phyloP scores from a whole-genome alignment of 768 basidiomycete genomes.

The Tephrocybe sp. region DNA sequence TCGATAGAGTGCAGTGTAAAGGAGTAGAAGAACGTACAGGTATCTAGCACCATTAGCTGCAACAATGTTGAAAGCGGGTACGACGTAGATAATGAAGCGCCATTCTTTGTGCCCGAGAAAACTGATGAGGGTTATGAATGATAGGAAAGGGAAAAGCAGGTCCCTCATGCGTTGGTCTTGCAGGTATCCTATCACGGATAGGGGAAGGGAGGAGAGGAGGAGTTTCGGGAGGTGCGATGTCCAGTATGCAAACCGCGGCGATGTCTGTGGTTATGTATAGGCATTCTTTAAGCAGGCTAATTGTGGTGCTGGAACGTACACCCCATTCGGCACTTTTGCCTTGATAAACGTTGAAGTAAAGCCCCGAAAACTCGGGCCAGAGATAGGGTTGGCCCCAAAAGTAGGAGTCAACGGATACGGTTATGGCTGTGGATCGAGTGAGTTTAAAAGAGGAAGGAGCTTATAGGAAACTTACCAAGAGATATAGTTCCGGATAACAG shows the following conservation, averaged over 20 bases:
- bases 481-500: conserved; percentile 47
- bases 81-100: conserved; percentile 89
- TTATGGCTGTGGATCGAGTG: conserved; percentile 44
- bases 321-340: conserved; percentile 94
- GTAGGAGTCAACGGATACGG: conserved; percentile 73
- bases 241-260: conserved; percentile 69
- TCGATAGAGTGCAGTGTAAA: neutral
- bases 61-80: conserved; percentile 78
- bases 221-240: conserved; percentile 72
- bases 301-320: conserved; percentile 49
- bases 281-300: no score
- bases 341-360: conserved; percentile 84
- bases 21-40: conserved; percentile 63
- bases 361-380: conserved; percentile 82
- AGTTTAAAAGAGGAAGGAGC: neutral
- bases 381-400: conserved; percentile 73
- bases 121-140: conserved; percentile 66
- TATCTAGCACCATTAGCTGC: conserved; percentile 64
- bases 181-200: conserved; percentile 52
- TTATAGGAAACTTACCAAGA: conserved; percentile 38
- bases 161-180: conserved; percentile 47
- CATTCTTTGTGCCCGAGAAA: conserved; percentile 92
- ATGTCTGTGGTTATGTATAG: conserved; percentile 46
- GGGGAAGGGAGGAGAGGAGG: conserved; percentile 59
- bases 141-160: conserved; percentile 49